Evolutionary conservation across 139 green algal species (phyloP), one percentile per base, ranked within the genome.

Genomic region (Micractinium sp.): DNA sequence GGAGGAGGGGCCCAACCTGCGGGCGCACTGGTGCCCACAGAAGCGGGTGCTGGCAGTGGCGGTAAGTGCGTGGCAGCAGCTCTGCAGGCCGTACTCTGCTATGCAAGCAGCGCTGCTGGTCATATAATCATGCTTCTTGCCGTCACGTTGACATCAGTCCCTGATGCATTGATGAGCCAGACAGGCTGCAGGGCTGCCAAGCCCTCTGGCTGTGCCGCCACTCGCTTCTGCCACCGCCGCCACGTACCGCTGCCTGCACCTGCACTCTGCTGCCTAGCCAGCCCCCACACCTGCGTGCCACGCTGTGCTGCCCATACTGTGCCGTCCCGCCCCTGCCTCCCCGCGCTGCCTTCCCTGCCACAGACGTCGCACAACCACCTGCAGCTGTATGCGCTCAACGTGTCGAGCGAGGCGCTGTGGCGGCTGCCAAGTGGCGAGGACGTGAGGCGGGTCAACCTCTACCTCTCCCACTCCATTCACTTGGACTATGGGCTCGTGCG

Each of bases 291-390:
- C 9, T 56, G 47, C 47, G 9, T 56, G 47, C 47, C 47, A 56
- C 47, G 7, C 47, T n/a, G n/a, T n/a, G n/a, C n/a, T n/a, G n/a
- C n/a, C n/a, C n/a, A n/a, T n/a, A n/a, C 71, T 33, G n/a, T 80
- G 74, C 74, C 69, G 2, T 33, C 66, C 23, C 25, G 66, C 66
- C 74, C 77, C 33, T 35, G 14, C 31, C 29, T 23, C 14, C 78
- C 67, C 41, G 22, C 23, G 47, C 36, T 39, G 29, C 29, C 27
- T 29, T 67, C 35, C 84, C 69, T 47, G 36, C 19, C 71, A 91
- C 94, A 97, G 95, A 97, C 95, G 23, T 90, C 86, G 38, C 82
- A 88, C 75, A 93, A 92, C 29, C 91, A 93, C 73, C 89, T 97
- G 76, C 93, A 95, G 84, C 89, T 96, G 13, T 97, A 97, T 84